These are phyloP conservation scores for Scutellaria minor DNA, from an alignment of 257 asterid species.

Conservation along the genomic window DNA sequence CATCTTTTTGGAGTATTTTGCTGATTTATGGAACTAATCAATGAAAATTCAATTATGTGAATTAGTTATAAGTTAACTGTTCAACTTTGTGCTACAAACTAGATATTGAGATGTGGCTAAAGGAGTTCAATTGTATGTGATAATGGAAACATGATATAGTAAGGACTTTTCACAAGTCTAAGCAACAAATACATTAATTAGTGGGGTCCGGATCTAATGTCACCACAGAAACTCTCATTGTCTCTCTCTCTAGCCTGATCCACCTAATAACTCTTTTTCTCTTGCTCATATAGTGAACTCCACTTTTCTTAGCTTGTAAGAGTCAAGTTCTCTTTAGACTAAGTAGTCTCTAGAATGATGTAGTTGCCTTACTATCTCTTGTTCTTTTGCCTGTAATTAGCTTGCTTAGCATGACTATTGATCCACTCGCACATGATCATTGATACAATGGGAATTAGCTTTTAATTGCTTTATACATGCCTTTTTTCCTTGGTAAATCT, in stretches of 20 bases:
- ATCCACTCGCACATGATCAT: not conserved
- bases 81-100: constrained; percentile 2
- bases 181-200: not conserved
- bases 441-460: not conserved
- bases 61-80: not conserved
- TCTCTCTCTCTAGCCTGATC: not conserved
- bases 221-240: not conserved
- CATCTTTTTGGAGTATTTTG: constrained; percentile 12
- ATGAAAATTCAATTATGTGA: not conserved
- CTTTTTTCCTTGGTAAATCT: not conserved
- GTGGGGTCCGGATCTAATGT: not conserved
- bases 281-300: not conserved
- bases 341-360: not conserved
- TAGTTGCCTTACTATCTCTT: not conserved
- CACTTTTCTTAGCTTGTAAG: not conserved
- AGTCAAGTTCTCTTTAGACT: not conserved
- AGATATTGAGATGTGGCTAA: not conserved
- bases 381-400: not conserved
- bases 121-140: constrained; percentile 2
- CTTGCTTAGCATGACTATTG: not conserved
- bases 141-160: not conserved
- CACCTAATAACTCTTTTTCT: not conserved
- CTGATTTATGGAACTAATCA: not conserved
- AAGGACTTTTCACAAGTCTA: not conserved
- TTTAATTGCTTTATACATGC: not conserved